These are phyloP conservation scores for Luzula sylvatica DNA, from an alignment of 176 grass and related monocot genomes.

Conservation along the genomic window DNA sequence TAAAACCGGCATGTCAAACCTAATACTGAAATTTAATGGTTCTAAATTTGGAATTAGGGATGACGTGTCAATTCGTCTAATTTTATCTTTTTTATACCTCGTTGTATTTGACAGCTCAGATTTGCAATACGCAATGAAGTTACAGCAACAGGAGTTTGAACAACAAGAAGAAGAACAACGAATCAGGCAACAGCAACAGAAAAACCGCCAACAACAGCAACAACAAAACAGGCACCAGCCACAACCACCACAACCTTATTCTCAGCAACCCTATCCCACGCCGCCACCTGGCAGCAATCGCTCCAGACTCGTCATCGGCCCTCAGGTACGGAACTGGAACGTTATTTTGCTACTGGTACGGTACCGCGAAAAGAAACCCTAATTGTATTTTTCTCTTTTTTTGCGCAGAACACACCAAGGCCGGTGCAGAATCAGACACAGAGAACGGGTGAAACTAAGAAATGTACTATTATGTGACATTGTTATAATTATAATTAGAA, in stretches of 20 bases:
- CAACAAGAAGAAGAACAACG: conserved; percentile 31
- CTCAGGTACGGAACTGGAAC: conserved; percentile 37
- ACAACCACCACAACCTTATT: conserved; percentile 22
- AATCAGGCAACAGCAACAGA: conserved; percentile 4
- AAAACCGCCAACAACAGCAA: conserved; percentile 28
- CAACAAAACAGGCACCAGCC: neutral
- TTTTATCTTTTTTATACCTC: too few species aligned
- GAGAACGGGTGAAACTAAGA: conserved; percentile 48
- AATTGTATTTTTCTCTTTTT: neutral
- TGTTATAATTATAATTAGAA: conserved; percentile 28
- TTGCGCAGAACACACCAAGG: conserved; percentile 26
- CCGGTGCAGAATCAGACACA: conserved; percentile 1
- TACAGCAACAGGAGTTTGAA: conserved; percentile 93
- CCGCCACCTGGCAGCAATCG: conserved; percentile 45
- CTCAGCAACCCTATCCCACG: conserved; percentile 19
- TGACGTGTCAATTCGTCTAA: too few species aligned
- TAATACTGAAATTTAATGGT: too few species aligned
- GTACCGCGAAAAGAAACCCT: neutral
- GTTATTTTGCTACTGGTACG: neutral
- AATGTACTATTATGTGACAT: conserved; percentile 71
- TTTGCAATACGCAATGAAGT: conserved; percentile 72
- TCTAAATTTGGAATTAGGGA: too few species aligned
- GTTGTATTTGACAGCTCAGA: conserved; percentile 58
- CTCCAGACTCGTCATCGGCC: conserved; percentile 62
- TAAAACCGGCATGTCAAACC: neutral